A percentile compares a stretch with the other conserved stretches of the same genome.
Evolutionary conservation across 75 land plant genomes (phyloP).

Genomic region (Picea sitchensis): DNA sequence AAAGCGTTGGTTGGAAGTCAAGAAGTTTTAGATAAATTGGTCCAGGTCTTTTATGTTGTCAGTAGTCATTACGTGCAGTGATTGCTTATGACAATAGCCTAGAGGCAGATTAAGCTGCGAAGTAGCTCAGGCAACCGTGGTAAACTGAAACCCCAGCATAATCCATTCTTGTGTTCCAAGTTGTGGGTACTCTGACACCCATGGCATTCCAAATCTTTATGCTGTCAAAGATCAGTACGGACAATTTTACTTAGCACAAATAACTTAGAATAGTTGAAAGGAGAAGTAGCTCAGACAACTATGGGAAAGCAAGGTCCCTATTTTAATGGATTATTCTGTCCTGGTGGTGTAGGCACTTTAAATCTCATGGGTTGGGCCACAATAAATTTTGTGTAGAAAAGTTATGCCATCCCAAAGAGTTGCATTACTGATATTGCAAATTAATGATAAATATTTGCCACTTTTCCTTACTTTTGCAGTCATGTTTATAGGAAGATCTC

Average conservation of each 20-base stretch:
- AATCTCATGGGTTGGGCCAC: background rate
- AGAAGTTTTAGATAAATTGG: background rate
- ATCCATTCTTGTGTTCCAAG: background rate
- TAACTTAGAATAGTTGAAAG: too few relatives aligned
- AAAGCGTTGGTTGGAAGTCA: background rate
- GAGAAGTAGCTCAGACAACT: too few relatives aligned
- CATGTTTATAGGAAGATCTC: background rate
- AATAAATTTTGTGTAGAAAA: background rate
- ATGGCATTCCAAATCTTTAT: too few relatives aligned
- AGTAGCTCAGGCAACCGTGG: background rate
- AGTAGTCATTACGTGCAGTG: background rate
- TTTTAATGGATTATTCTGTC: too few relatives aligned
- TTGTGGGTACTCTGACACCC: background rate
- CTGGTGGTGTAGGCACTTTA: too few relatives aligned
- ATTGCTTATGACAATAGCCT: background rate
- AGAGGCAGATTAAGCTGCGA: background rate
- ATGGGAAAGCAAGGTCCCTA: too few relatives aligned
- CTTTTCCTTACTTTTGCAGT: background rate
- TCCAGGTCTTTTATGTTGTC: background rate
- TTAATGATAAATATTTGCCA: background rate
- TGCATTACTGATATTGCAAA: background rate
- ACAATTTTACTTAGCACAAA: too few relatives aligned
- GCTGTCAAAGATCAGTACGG: too few relatives aligned
- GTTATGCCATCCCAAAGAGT: background rate
- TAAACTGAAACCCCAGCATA: background rate